A percentile compares a stretch with the other conserved stretches of the same genome.
Conservation (phyloP, 805 yeast species). For the Cyberlindnera mycetangii region DNA sequence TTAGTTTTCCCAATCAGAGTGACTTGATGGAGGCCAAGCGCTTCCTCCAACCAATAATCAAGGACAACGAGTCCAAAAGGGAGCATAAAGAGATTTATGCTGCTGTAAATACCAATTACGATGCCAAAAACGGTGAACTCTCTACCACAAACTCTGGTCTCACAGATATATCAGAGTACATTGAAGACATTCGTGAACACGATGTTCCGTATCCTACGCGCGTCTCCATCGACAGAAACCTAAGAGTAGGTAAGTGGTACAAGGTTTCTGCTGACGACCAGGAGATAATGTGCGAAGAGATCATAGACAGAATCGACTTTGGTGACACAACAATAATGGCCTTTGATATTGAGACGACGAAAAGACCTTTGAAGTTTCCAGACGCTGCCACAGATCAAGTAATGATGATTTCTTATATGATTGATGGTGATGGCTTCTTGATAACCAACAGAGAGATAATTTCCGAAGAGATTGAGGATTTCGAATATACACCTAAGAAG, state of each 20-base stretch:
- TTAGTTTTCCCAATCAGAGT: constrained; percentile 69
- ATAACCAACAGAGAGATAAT: constrained; percentile 95
- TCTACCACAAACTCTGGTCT: constrained; percentile 22
- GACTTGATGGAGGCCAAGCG: constrained; percentile 78
- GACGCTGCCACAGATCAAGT: constrained; percentile 87
- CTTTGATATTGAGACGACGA: constrained; percentile 96
- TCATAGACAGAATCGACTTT: constrained; percentile 78
- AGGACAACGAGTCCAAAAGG: constrained; percentile 58
- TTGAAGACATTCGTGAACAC: constrained; percentile 84
- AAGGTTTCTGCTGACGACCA: constrained; percentile 65
- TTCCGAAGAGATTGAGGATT: constrained; percentile 91
- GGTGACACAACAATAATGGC: constrained; percentile 98
- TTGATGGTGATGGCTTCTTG: constrained; percentile 93
- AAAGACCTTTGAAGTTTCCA: constrained; percentile 94
- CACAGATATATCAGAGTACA: constrained; percentile 55
- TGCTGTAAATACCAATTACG: constrained; percentile 40
- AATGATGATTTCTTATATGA: constrained; percentile 99
- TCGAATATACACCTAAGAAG: constrained; percentile 96
- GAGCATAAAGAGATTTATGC: constrained; percentile 68
- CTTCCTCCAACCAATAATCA: constrained; percentile 62
- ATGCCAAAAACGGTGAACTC: constrained; percentile 17
- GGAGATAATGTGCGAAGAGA: constrained; percentile 51
- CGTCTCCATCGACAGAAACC: constrained; percentile 84
- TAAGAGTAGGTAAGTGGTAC: constrained; percentile 97
- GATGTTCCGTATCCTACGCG: constrained; percentile 97